A percentile compares a stretch with the other conserved stretches of the same genome.
Conservation (phyloP, 345 rosid species). For the Pugionium cornutum region DNA sequence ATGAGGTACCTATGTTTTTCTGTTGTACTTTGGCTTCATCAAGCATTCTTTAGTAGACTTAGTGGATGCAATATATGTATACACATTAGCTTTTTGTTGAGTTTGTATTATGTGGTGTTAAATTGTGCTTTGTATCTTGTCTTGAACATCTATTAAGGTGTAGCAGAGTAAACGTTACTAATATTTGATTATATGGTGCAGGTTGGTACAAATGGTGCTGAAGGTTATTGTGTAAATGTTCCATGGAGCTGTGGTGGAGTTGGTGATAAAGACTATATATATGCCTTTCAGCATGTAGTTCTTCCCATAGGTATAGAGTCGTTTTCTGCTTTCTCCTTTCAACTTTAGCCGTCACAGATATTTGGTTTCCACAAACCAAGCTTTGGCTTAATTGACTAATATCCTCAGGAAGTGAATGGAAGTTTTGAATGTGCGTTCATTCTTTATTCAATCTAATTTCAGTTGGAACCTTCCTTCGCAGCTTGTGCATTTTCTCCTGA, state of each 20-base stretch:
- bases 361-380: slow-evolving; percentile 8
- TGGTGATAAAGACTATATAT: slow-evolving; percentile 90
- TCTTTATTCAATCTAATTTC: slow-evolving; percentile 23
- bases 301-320: slow-evolving; percentile 74
- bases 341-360: background rate
- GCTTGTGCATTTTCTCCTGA: slow-evolving; percentile 90
- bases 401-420: slow-evolving; percentile 19
- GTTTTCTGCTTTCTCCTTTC: slow-evolving; percentile 19
- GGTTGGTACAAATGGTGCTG: slow-evolving; percentile 88
- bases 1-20: slow-evolving; percentile 57
- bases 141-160: background rate
- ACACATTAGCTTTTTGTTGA: slow-evolving; percentile 8
- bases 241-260: slow-evolving; percentile 99
- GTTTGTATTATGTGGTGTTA: background rate
- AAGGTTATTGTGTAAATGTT: slow-evolving; percentile 89
- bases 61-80: background rate
- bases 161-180: slow-evolving; percentile 15
- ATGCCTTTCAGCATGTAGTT: slow-evolving; percentile 86
- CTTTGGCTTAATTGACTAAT: slow-evolving; percentile 18
- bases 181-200: slow-evolving; percentile 38
- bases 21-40: slow-evolving; percentile 8
- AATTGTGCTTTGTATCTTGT: background rate
- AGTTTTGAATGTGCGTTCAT: slow-evolving; percentile 1
- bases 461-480: slow-evolving; percentile 43
- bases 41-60: slow-evolving; percentile 4